Evolutionary conservation across 148 eudicot species (phyloP), one percentile per base, ranked within the genome.

Genomic region (Polygonum aviculare): DNA sequence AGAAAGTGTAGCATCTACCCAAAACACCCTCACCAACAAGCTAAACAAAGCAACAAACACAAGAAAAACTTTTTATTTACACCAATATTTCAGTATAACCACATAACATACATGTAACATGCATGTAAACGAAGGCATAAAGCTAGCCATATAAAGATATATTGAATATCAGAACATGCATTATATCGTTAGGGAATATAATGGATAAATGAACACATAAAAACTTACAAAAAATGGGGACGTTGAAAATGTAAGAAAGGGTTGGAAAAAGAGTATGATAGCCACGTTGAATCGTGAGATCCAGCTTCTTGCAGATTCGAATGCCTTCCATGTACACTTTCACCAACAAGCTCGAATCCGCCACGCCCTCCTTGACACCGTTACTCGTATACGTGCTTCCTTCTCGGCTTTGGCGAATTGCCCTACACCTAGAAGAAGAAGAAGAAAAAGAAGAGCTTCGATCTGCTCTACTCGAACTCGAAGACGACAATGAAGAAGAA

Each of bases 291-390:
- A 73, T 75, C n/a, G 80, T 73, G 22, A 83, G 80, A 57, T 83
- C 78, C 49, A 83, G 65, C 35, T 83, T 80, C n/a, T 82, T 59
- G 38, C 82, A 82, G 77, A 83, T 83, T 0, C 78, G 85, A 16
- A 80, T 77, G 71, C 85, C 82, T 74, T 83, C 78, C 85, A 83
- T 83, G 38, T 77, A 79, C 5, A 83, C 85, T 75, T 83, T 83
- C 39, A 83, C 82, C 77, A 74, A 77, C 74, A 83, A 77, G 18
- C 22, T 59, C 15, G 36, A 59, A 59, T 59, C 65, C 1, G 35
- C 65, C 0, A 5, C 57, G 18, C 15, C 54, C 54, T 50, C 54
- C 18, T 50, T 4, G n/a, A n/a, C n/a, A 47, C 11, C 12, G 11
- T 47, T 11, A 10, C 11, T 8, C 2, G 49, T 11, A 22, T 22